phyloP scores from a whole-genome alignment of 805 yeast genomes.

The Metschnikowia bowlesiae region DNA sequence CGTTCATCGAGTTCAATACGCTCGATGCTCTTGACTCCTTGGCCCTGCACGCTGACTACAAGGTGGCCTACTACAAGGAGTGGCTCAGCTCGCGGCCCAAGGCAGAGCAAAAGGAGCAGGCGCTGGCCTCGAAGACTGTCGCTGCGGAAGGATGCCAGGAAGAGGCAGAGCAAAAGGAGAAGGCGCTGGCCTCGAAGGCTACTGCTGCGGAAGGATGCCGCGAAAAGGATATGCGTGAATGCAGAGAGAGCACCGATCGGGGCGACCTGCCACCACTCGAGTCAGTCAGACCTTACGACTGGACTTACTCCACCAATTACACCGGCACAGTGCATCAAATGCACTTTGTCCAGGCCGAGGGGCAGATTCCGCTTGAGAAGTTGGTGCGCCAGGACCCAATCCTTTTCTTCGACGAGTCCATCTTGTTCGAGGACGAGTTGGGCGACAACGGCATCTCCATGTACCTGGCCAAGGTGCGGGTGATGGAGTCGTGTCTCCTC shows the following conservation, averaged over 20 bases:
- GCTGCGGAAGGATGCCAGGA: no score
- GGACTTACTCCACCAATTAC: conserved; percentile 90
- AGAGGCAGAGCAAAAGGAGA: conserved; percentile 7
- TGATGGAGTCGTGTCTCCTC: conserved; percentile 77
- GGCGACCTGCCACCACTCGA: conserved; percentile 35
- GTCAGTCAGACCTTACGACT: conserved; percentile 81
- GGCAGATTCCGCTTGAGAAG: conserved; percentile 63
- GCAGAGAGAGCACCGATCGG: background rate
- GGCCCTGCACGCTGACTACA: conserved; percentile 32
- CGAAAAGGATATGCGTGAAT: background rate
- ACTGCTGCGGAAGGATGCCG: background rate
- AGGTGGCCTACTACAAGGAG: conserved; percentile 80
- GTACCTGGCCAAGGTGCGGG: conserved; percentile 74
- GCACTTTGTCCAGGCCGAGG: conserved; percentile 18
- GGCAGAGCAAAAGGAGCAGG: conserved; percentile 6
- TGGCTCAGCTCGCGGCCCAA: conserved; percentile 52
- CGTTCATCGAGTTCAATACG: conserved; percentile 65
- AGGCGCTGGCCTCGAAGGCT: background rate
- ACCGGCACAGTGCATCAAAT: conserved; percentile 48
- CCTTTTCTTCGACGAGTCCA: conserved; percentile 81
- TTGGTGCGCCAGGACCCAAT: conserved; percentile 78
- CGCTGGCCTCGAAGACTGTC: no score
- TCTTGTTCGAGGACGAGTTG: conserved; percentile 88
- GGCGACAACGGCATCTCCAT: conserved; percentile 94
- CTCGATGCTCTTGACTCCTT: conserved; percentile 58